Percentiles rank a stretch among this genome's conserved stretches.
Conservation (phyloP, 2,329 filamentous ascomycete genomes). For the Chaetothyriales sp. region DNA sequence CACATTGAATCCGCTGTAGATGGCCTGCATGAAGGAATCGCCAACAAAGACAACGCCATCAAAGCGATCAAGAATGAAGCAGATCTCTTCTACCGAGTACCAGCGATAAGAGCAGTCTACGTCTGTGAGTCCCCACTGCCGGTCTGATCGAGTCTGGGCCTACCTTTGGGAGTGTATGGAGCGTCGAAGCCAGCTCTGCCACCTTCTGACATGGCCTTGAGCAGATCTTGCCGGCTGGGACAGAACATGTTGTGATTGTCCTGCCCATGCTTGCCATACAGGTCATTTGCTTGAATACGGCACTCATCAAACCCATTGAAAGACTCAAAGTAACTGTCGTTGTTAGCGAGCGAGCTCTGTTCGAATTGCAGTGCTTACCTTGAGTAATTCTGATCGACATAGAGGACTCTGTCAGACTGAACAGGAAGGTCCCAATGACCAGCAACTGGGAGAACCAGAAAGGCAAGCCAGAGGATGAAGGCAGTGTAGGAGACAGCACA, state of each 20-base stretch:
- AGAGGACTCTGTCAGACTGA: constrained; percentile 5
- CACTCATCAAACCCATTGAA: constrained; percentile 26
- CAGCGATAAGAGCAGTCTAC: constrained; percentile 29
- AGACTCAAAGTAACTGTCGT: constrained; percentile 21
- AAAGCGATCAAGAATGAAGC: constrained; percentile 31
- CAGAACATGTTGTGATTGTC: constrained; percentile 19
- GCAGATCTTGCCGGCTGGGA: constrained; percentile 22
- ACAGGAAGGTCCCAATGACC: constrained; percentile 2
- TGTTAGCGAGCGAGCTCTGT: neutral
- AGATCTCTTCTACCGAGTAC: constrained; percentile 29
- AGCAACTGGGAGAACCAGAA: constrained; percentile 7
- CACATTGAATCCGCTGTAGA: constrained; percentile 33
- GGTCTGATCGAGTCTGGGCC: constrained; percentile 1
- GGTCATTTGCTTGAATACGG: constrained; percentile 22
- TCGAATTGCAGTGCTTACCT: constrained; percentile 3
- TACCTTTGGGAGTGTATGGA: constrained; percentile 26
- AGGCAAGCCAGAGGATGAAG: constrained; percentile 7
- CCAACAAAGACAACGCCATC: constrained; percentile 29
- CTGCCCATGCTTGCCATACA: constrained; percentile 22
- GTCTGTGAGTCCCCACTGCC: constrained; percentile 3
- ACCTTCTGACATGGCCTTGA: constrained; percentile 28
- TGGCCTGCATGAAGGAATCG: constrained; percentile 25
- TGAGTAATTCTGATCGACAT: constrained; percentile 3
- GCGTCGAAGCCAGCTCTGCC: constrained; percentile 28
- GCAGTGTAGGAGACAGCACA: constrained; percentile 5